Evolutionary conservation across 1,139 yeast genomes (phyloP), one percentile per base, ranked within the genome.

Genomic region (Candida freyschussii): DNA sequence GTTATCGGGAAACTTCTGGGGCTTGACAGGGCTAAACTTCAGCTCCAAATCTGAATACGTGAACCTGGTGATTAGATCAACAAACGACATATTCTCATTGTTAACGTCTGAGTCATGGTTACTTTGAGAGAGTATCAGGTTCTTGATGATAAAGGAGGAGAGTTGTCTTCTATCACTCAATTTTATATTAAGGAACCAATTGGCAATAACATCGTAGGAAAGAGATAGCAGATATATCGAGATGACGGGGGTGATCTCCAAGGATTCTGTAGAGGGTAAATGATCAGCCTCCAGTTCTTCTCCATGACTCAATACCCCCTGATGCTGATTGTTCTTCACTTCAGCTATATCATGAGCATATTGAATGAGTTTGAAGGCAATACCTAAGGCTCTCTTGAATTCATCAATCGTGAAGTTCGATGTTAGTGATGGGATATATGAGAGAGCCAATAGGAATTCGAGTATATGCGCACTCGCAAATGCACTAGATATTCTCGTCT

Each of bases 321-420:
- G 43, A 28, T 39, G 51, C 20, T 34, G 43, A 23, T 32, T 37
- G 30, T 42, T 49, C 23, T 44, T 47, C 31, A 58, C 42, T 20
- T 53, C 57, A 26, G 57, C 32, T 20, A 67, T 55, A 47, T 82
- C 86, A 34, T 71, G 67, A 2, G 87, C 75, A 50, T 76, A 79
- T 50, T 82, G 85, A 37, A 85, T 80, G 48, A 78, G 81, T 47
- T 79, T 79, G 60, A 85, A 82, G 1, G 89, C 82, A 53, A 85
- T 82, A 0, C 85, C 95, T 61, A 85, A 83, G 1, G 86, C 85
- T 30, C 89, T 65, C 46, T 78, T 80, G 52, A 72, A 81, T 48
- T 86, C 95, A 34, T 82, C 94, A 24, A 70, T 69, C 3, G 85
- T 81, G 52, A 85, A 79, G 47, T 80, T 80, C 1, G 83, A 71